Percentiles rank a stretch among this genome's conserved stretches.
phyloP scores from a whole-genome alignment of 2,329 filamentous ascomycete species.

The Fusarium sp. region DNA sequence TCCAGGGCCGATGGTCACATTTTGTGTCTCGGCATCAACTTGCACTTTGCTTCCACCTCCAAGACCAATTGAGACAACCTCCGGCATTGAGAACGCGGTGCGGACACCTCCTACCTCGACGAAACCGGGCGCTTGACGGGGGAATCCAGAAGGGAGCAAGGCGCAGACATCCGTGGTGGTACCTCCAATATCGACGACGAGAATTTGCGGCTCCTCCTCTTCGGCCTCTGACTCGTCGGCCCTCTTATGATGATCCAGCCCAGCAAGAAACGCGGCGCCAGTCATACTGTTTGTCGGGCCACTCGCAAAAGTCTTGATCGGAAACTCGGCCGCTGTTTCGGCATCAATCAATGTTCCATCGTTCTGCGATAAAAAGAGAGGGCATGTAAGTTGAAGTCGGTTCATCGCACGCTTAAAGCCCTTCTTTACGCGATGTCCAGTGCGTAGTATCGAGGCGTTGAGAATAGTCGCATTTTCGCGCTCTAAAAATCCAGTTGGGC shows the following conservation, averaged over 20 bases:
- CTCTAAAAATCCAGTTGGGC: conserved; percentile 58
- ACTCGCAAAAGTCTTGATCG: conserved; percentile 66
- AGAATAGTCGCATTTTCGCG: conserved; percentile 67
- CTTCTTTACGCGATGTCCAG: conserved; percentile 60
- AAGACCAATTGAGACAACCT: conserved; percentile 67
- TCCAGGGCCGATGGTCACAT: conserved; percentile 65
- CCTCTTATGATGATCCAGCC: conserved; percentile 54
- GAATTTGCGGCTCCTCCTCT: conserved; percentile 49
- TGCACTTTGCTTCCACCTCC: conserved; percentile 63
- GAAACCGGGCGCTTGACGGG: conserved; percentile 69
- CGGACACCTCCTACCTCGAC: conserved; percentile 69
- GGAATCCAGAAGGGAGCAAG: conserved; percentile 69
- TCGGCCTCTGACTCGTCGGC: neutral
- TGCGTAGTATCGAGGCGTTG: conserved; percentile 64
- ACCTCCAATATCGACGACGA: conserved; percentile 71
- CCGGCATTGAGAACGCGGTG: conserved; percentile 69
- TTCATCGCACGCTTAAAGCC: conserved; percentile 62
- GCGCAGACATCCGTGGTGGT: conserved; percentile 72
- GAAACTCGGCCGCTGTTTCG: conserved; percentile 60
- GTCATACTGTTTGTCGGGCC: conserved; percentile 67
- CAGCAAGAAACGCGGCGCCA: conserved; percentile 66
- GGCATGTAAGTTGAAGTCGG: conserved; percentile 56
- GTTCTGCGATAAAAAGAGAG: conserved; percentile 64
- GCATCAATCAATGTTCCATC: conserved; percentile 65
- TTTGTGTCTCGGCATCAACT: conserved; percentile 31